Conservation (phyloP, 768 basidiomycete genomes). For the Leccinum disarticulatum region DNA sequence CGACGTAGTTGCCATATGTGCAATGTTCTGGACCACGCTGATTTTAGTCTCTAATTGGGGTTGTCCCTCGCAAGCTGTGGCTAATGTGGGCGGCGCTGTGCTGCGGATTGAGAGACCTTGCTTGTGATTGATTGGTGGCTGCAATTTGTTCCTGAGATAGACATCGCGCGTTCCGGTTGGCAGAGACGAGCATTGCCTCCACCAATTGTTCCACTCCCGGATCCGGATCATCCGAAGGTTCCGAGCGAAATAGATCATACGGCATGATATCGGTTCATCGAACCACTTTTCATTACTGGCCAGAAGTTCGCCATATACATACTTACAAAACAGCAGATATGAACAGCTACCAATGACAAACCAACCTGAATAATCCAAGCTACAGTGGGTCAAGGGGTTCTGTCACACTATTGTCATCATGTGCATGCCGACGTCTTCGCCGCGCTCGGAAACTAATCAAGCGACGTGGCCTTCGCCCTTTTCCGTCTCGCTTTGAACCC, state of each 20-base stretch:
- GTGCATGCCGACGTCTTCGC: conserved; percentile 16
- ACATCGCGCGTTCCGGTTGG: conserved; percentile 19
- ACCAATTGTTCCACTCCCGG: conserved; percentile 30
- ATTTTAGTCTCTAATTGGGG: conserved; percentile 23
- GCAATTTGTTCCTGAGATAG: conserved; percentile 28
- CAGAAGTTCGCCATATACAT: conserved; percentile 24
- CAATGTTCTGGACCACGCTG: conserved; percentile 32
- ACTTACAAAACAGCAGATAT: conserved; percentile 15
- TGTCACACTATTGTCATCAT: conserved; percentile 8
- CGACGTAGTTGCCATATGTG: conserved; percentile 38
- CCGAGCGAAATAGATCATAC: conserved; percentile 24
- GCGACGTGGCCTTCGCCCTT: conserved; percentile 26
- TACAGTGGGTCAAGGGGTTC: conserved; percentile 26
- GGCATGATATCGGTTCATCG: conserved; percentile 24
- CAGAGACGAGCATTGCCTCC: conserved; percentile 29
- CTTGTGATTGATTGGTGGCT: conserved; percentile 31
- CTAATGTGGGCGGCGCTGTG: conserved; percentile 17
- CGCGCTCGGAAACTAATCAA: conserved; percentile 17
- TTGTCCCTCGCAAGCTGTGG: conserved; percentile 15
- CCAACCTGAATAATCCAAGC: conserved; percentile 5
- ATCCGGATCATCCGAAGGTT: conserved; percentile 34
- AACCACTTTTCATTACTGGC: conserved; percentile 25
- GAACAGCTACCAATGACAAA: conserved; percentile 19
- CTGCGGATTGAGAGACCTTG: conserved; percentile 19
- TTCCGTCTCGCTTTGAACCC: conserved; percentile 29